These are phyloP conservation scores for Ogataea salicorniae DNA, from an alignment of 805 yeast genomes.

Conservation along the genomic window DNA sequence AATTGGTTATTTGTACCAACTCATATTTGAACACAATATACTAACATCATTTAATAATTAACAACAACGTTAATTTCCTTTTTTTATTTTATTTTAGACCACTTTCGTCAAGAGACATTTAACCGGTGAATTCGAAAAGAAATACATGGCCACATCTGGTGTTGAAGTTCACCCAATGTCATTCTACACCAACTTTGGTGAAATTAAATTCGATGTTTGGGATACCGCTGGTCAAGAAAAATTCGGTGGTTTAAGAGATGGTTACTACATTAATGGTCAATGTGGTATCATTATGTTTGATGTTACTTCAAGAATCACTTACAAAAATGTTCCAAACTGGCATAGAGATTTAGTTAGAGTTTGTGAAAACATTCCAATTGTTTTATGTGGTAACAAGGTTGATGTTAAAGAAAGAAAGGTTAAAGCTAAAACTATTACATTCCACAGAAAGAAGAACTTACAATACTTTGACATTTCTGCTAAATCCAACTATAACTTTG, in stretches of 20 bases:
- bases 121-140: conserved; percentile 99
- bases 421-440: conserved; percentile 98
- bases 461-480: conserved; percentile 99
- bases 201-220: conserved; percentile 98
- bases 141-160: conserved; percentile 98
- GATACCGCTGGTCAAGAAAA: conserved; percentile 99
- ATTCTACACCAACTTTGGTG: conserved; percentile 97
- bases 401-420: conserved; percentile 99
- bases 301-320: conserved; percentile 98
- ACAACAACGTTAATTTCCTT: neutral
- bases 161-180: conserved; percentile 99
- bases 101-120: conserved; percentile 99
- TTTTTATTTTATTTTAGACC: conserved; percentile 46
- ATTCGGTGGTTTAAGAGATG: conserved; percentile 99
- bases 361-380: conserved; percentile 99
- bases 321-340: conserved; percentile 99
- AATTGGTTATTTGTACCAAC: too few species aligned
- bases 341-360: conserved; percentile 99
- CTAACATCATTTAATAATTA: neutral
- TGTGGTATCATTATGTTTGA: conserved; percentile 99
- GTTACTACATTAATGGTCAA: conserved; percentile 98
- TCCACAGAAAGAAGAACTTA: conserved; percentile 99
- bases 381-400: conserved; percentile 98
- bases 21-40: too few species aligned
- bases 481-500: conserved; percentile 98